Percentiles rank a stretch among this genome's conserved stretches.
These are phyloP conservation scores for Ambrosiella xylebori DNA, from an alignment of 2,329 filamentous ascomycete species.

Conservation along the genomic window DNA sequence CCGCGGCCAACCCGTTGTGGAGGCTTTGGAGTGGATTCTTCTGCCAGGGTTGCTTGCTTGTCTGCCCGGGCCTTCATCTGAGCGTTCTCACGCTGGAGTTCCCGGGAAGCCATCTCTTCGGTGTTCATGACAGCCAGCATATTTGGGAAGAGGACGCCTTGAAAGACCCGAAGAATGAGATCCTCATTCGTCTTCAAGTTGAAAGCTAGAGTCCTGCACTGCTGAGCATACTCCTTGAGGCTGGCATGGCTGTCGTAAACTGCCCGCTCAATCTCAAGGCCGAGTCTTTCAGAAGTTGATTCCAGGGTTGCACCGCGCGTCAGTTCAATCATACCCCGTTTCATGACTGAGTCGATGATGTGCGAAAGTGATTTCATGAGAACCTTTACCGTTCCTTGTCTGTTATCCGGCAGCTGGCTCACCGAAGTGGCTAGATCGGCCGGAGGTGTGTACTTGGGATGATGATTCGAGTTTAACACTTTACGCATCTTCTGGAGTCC, in stretches of 20 bases:
- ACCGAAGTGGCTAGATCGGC: slow-evolving; percentile 34
- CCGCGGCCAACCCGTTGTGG: slow-evolving; percentile 90
- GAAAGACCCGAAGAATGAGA: slow-evolving; percentile 59
- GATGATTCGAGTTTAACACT: slow-evolving; percentile 30
- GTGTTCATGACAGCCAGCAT: slow-evolving; percentile 73
- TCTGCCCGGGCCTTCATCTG: slow-evolving; percentile 63
- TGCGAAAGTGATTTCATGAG: slow-evolving; percentile 53
- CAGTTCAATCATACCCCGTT: slow-evolving; percentile 44
- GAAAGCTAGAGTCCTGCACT: slow-evolving; percentile 61
- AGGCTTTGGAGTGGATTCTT: slow-evolving; percentile 60
- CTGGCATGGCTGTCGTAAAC: slow-evolving; percentile 38
- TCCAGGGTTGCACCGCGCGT: slow-evolving; percentile 46
- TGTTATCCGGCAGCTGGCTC: slow-evolving; percentile 39
- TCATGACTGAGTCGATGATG: slow-evolving; percentile 48
- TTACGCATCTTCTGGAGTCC: slow-evolving; percentile 34
- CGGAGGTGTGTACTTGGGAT: slow-evolving; percentile 30
- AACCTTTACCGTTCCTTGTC: slow-evolving; percentile 52
- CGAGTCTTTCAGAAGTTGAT: slow-evolving; percentile 49
- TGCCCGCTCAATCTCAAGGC: slow-evolving; percentile 64
- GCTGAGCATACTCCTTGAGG: slow-evolving; percentile 35
- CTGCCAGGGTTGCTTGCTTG: slow-evolving; percentile 69
- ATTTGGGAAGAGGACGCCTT: slow-evolving; percentile 51
- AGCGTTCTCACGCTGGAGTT: slow-evolving; percentile 62
- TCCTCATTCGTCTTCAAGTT: slow-evolving; percentile 82
- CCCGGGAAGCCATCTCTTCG: slow-evolving; percentile 81